phyloP scores from a whole-genome alignment of 208 protist genomes.

The Trypanosoma avium region DNA sequence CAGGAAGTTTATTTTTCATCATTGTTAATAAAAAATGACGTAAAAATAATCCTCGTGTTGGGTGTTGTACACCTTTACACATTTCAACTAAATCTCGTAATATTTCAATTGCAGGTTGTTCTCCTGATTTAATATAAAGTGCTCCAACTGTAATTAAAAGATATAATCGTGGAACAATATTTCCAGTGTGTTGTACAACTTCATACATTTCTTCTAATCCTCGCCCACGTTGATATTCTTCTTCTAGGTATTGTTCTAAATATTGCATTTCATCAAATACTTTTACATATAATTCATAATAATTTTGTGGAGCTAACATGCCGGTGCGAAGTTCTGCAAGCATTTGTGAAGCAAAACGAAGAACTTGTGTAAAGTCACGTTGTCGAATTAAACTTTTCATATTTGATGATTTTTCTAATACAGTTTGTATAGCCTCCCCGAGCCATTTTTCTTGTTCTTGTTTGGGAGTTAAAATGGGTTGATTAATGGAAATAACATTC shows the following conservation, averaged over 20 bases:
- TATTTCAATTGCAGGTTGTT: constrained; percentile 93
- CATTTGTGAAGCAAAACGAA: constrained; percentile 90
- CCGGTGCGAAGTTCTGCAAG: constrained; percentile 95
- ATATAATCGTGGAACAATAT: constrained; percentile 98
- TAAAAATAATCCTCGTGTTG: constrained; percentile 98
- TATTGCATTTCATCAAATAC: constrained; percentile 92
- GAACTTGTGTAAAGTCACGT: constrained; percentile 82
- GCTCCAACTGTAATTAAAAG: constrained; percentile 95
- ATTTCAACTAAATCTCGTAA: constrained; percentile 98
- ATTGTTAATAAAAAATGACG: constrained; percentile 96
- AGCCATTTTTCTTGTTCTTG: constrained; percentile 94
- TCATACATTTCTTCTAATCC: constrained; percentile 95
- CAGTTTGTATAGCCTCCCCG: constrained; percentile 61
- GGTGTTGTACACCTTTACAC: constrained; percentile 99
- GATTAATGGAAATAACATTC: constrained; percentile 48
- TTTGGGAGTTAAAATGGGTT: constrained; percentile 66
- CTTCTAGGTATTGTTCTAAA: constrained; percentile 88
- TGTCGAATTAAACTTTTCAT: constrained; percentile 84
- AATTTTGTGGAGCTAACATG: constrained; percentile 95
- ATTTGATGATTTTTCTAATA: constrained; percentile 62
- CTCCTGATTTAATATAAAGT: constrained; percentile 93
- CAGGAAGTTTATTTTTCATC: constrained; percentile 97
- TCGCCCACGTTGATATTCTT: constrained; percentile 57
- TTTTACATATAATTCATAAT: constrained; percentile 97
- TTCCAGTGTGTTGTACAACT: constrained; percentile 96